These are phyloP conservation scores for Cornus kousa DNA, from an alignment of 148 eudicot species.

Conservation along the genomic window DNA sequence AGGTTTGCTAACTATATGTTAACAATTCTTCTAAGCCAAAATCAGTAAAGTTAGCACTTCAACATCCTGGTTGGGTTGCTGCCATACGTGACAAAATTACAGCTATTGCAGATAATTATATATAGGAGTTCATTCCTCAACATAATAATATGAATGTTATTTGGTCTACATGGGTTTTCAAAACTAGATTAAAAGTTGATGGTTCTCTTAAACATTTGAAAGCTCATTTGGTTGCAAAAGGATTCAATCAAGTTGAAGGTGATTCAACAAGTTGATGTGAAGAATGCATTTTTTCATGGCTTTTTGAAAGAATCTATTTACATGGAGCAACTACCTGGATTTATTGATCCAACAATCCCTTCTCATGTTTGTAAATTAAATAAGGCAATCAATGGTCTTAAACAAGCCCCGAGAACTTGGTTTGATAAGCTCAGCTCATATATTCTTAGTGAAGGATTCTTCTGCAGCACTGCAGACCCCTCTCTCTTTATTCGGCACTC, in stretches of 20 bases:
- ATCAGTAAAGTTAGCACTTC: not conserved
- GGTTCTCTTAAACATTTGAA: not conserved
- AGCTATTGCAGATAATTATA: not conserved
- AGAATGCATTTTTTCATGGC: too few species aligned
- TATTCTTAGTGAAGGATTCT: not conserved
- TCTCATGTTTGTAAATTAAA: not conserved
- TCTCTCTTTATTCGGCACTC: not conserved
- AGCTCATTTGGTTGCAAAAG: not conserved
- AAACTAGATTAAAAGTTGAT: not conserved
- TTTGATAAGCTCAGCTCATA: not conserved
- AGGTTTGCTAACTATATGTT: not conserved
- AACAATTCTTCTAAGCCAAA: not conserved
- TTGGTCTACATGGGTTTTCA: not conserved
- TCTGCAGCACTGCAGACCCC: not conserved
- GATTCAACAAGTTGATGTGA: too few species aligned
- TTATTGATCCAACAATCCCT: not conserved
- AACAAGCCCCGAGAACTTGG: not conserved
- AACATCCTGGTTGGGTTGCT: not conserved
- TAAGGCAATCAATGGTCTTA: not conserved
- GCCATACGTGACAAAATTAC: not conserved
- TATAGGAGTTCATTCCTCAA: not conserved
- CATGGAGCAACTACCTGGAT: not conserved
- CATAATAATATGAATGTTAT: not conserved
- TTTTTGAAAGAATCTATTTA: not conserved
- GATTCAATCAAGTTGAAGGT: not conserved